Conservation (phyloP, 2,329 filamentous ascomycete species). For the Alternaria sp. region DNA sequence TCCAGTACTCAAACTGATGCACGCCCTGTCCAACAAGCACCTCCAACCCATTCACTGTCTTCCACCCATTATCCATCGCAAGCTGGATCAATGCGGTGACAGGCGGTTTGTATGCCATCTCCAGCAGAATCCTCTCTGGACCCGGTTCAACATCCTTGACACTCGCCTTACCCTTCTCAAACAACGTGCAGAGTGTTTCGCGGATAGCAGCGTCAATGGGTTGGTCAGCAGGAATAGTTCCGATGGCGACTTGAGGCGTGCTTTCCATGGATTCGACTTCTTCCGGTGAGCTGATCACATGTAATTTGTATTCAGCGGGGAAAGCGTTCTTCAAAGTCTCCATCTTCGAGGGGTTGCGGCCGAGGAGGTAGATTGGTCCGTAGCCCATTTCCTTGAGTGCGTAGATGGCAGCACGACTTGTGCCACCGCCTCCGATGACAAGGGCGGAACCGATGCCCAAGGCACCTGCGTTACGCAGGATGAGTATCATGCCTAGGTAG, state of each 20-base stretch:
- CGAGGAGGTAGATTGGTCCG: constrained; percentile 85
- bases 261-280: constrained; percentile 57
- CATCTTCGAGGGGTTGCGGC: constrained; percentile 75
- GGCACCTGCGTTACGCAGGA: constrained; percentile 72
- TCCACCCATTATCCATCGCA: constrained; percentile 80
- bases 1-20: constrained; percentile 90
- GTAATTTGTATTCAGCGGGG: constrained; percentile 74
- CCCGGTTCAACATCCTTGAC: constrained; percentile 21
- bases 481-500: constrained; percentile 89
- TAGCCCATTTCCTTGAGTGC: constrained; percentile 85
- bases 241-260: constrained; percentile 76
- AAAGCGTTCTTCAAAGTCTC: constrained; percentile 74
- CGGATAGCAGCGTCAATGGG: constrained; percentile 78
- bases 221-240: constrained; percentile 88
- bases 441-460: constrained; percentile 65
- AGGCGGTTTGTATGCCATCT: constrained; percentile 95
- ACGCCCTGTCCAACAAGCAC: constrained; percentile 85
- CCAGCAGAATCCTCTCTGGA: constrained; percentile 69
- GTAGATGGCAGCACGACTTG: constrained; percentile 88
- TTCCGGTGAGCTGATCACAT: constrained; percentile 59
- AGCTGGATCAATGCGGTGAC: constrained; percentile 86
- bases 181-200: constrained; percentile 67
- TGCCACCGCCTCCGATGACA: constrained; percentile 91
- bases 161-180: constrained; percentile 48
- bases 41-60: constrained; percentile 84